phyloP scores from a whole-genome alignment of 2,329 filamentous ascomycete genomes.

The Hypoxylon sp. region DNA sequence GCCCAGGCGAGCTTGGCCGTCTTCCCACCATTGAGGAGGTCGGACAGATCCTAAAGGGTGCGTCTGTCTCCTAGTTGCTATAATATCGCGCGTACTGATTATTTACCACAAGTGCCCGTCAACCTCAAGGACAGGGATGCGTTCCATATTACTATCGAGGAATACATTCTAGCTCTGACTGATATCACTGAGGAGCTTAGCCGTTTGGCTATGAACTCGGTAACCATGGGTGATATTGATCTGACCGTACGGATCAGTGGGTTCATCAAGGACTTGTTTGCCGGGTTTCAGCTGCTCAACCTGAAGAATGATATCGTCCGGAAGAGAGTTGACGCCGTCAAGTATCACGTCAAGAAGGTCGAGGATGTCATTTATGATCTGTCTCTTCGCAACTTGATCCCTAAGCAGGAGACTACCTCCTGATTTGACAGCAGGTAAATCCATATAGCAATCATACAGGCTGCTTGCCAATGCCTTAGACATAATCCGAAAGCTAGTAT shows the following conservation, averaged over 20 bases:
- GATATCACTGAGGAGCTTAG: constrained; percentile 90
- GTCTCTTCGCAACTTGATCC: constrained; percentile 84
- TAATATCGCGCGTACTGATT: neutral
- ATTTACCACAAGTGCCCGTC: constrained; percentile 75
- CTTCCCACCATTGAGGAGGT: constrained; percentile 92
- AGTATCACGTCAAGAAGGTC: constrained; percentile 97
- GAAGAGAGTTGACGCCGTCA: constrained; percentile 90
- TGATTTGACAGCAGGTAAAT: constrained; percentile 9
- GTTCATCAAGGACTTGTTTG: constrained; percentile 95
- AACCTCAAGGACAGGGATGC: constrained; percentile 90
- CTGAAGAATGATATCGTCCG: constrained; percentile 94
- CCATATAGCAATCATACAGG: neutral
- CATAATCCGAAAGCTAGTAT: neutral
- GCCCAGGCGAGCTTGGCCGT: constrained; percentile 68
- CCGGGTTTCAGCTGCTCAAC: constrained; percentile 96
- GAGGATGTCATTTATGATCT: constrained; percentile 98
- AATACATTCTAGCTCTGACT: constrained; percentile 92
- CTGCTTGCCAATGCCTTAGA: neutral
- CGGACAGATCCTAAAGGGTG: constrained; percentile 81
- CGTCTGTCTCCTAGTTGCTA: constrained; percentile 41
- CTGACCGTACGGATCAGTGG: constrained; percentile 88
- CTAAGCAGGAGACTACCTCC: constrained; percentile 56
- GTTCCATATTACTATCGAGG: constrained; percentile 97
- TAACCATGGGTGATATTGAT: constrained; percentile 89
- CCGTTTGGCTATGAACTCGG: constrained; percentile 92